Evolutionary conservation across 2,329 filamentous ascomycete genomes (phyloP).

Genomic region (Ophiosphaerella herpotricha): DNA sequence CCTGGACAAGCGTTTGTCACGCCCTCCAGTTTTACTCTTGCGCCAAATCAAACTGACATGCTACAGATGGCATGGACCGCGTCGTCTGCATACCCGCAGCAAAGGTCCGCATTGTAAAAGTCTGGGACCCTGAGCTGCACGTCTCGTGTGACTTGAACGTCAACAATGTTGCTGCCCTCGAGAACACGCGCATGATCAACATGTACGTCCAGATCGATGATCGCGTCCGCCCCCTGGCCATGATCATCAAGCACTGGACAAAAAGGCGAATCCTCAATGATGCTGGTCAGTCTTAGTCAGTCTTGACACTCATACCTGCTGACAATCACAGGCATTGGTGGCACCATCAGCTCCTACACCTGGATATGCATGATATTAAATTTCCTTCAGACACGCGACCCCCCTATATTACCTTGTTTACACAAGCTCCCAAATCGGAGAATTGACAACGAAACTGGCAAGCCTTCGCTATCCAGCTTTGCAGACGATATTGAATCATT

Average conservation of each 20-base stretch:
- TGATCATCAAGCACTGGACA: conserved; percentile 98
- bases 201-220: conserved; percentile 94
- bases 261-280: conserved; percentile 91
- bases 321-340: conserved; percentile 69
- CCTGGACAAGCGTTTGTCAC: conserved; percentile 75
- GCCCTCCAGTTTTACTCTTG: not conserved
- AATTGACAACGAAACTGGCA: conserved; percentile 65
- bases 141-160: conserved; percentile 98
- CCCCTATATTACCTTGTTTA: conserved; percentile 82
- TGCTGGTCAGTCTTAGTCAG: conserved; percentile 71
- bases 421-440: conserved; percentile 73
- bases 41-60: conserved; percentile 36
- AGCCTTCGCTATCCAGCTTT: conserved; percentile 68
- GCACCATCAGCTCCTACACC: conserved; percentile 95
- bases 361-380: conserved; percentile 99
- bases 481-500: conserved; percentile 83
- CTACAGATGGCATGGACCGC: conserved; percentile 88
- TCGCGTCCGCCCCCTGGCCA: conserved; percentile 86
- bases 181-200: conserved; percentile 97
- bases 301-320: conserved; percentile 17
- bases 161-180: conserved; percentile 91
- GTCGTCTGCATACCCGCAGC: conserved; percentile 93
- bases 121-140: conserved; percentile 92
- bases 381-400: conserved; percentile 85
- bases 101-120: conserved; percentile 97